A percentile compares a stretch with the other conserved stretches of the same genome.
Evolutionary conservation across 2,329 filamentous ascomycete species (phyloP).

Genomic region (Coniella lustricola): DNA sequence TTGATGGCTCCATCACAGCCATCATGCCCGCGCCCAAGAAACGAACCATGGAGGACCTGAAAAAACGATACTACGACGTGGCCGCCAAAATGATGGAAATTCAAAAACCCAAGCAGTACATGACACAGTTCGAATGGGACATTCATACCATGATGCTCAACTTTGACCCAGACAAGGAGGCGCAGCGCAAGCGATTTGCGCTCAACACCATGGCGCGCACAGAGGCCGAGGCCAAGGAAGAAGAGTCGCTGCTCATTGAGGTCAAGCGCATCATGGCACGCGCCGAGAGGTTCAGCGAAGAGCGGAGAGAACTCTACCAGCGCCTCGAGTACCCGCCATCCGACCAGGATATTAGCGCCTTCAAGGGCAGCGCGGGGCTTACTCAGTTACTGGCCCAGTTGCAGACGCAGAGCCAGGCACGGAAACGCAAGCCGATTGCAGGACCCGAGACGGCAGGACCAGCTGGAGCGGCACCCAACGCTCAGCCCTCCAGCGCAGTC

Average conservation of each 20-base stretch:
- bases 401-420: constrained; percentile 83
- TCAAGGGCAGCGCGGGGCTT: constrained; percentile 13
- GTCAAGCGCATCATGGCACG: constrained; percentile 85
- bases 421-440: constrained; percentile 73
- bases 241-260: constrained; percentile 82
- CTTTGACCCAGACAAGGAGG: constrained; percentile 77
- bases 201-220: constrained; percentile 70
- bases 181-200: constrained; percentile 76
- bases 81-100: constrained; percentile 75
- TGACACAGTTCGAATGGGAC: constrained; percentile 79
- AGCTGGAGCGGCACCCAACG: constrained; percentile 26
- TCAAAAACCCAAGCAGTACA: constrained; percentile 72
- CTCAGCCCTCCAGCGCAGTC: constrained; percentile 29
- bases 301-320: constrained; percentile 79
- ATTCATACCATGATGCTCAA: constrained; percentile 79
- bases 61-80: constrained; percentile 83
- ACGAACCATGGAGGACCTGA: constrained; percentile 82
- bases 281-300: constrained; percentile 78
- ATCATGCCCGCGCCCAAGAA: constrained; percentile 45
- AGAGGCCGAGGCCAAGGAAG: constrained; percentile 84
- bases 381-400: constrained; percentile 27
- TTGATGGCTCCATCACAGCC: constrained; percentile 42
- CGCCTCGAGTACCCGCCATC: constrained; percentile 74
- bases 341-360: constrained; percentile 56
- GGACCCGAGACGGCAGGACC: constrained; percentile 49